Percentiles rank a stretch among this genome's conserved stretches.
Evolutionary conservation across 2,329 filamentous ascomycete genomes (phyloP).

Genomic region (Aspergillus oerlinghausenensis): DNA sequence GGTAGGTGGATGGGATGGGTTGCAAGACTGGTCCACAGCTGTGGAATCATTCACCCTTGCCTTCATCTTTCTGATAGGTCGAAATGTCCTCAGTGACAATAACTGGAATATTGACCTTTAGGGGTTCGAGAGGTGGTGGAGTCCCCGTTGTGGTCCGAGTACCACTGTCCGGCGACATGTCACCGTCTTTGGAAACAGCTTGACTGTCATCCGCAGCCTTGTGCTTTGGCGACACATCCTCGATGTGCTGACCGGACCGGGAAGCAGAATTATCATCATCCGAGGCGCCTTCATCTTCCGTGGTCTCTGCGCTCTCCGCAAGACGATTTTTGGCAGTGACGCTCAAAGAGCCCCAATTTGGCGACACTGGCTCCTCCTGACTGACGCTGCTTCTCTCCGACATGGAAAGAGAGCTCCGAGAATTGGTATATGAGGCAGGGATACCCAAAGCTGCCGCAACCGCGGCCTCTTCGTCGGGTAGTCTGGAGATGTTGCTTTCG

Average conservation of each 20-base stretch:
- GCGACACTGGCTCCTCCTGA: slow-evolving; percentile 23
- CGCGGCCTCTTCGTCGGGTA: slow-evolving; percentile 46
- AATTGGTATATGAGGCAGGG: slow-evolving; percentile 28
- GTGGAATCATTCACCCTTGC: neutral
- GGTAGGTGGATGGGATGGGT: neutral
- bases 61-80: neutral
- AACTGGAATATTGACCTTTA: slow-evolving; percentile 12
- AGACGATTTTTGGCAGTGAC: slow-evolving; percentile 22
- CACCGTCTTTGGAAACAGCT: neutral
- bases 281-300: slow-evolving; percentile 19
- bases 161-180: neutral
- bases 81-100: slow-evolving; percentile 15
- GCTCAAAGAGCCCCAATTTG: slow-evolving; percentile 20
- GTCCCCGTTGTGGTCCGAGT: neutral
- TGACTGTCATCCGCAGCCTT: neutral
- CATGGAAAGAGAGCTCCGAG: slow-evolving; percentile 31
- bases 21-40: neutral
- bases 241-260: neutral
- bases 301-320: slow-evolving; percentile 20
- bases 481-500: slow-evolving; percentile 42
- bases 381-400: slow-evolving; percentile 32
- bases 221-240: neutral
- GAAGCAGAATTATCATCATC: slow-evolving; percentile 5
- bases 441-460: slow-evolving; percentile 48
- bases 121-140: neutral